Base-by-base conservation (phyloP, 1,284 basidiomycete genomes). In the Marasmius fiardii region DNA sequence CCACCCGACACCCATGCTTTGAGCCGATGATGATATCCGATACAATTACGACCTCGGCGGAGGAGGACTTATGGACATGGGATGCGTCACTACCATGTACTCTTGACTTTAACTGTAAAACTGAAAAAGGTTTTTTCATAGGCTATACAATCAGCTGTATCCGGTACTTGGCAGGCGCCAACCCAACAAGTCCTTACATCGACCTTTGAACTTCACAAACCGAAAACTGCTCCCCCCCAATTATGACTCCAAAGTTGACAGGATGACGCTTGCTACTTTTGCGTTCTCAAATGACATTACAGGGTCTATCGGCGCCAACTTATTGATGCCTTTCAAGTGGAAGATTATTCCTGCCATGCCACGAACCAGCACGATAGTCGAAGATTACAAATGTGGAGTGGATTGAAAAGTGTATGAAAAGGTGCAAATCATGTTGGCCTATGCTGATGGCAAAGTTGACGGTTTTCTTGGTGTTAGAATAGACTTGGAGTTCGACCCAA, bases 11-110 rank as follows among this genome's bases (percentile, higher is more conserved):
- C 70, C 73, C 1, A 63, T 61, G 37, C 74, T n/a, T 48, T 83
- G 23, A 3, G 58, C 64, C 4, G 65, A 66, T 1, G 61, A 68
- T 53, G 79, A 89, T 63, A 86, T 89, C 52, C 74, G 87, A 8
- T 81, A 74, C 67, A 63, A 81, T 21, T 82, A 79, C 57, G 67
- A 73, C 1, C 69, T 91, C 4, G 88, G 85, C 12, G 88, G 88
- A 3, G 87, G 89, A 4, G 71, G 75, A 1, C 63, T 83, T 59
- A 88, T 88, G 85, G 87, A 89, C 62, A 72, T 82, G 68, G 57
- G 57, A 5, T 21, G 21, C 51, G 11, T 58, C 11, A 34, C 47
- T 48, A 8, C 33, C 37, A 35, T 24, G n/a, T 8, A 21, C 14
- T 26, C 26, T 12, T 45, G 34, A 39, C 23, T 35, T 11, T 21